Conservation (phyloP, 2,329 filamentous ascomycete genomes). For the Phialophora tarda region DNA sequence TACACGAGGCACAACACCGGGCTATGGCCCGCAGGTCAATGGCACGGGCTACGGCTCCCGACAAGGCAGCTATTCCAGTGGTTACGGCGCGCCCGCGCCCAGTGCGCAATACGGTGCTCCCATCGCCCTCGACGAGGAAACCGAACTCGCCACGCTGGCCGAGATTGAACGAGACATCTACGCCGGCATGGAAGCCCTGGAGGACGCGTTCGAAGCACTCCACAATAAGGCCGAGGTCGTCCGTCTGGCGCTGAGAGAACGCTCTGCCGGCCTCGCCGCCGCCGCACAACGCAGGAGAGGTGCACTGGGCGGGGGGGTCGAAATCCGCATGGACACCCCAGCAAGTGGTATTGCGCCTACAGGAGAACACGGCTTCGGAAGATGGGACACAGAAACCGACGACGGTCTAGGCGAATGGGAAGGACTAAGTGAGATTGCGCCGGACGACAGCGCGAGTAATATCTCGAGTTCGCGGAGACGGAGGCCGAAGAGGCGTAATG, state of each 20-base stretch:
- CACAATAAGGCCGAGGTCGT: constrained; percentile 83
- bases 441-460: constrained; percentile 58
- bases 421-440: constrained; percentile 50
- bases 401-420: constrained; percentile 54
- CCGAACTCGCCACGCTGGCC: constrained; percentile 84
- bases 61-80: constrained; percentile 49
- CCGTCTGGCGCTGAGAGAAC: constrained; percentile 77
- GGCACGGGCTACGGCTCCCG: constrained; percentile 52
- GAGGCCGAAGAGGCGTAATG: constrained; percentile 54
- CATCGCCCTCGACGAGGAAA: constrained; percentile 91
- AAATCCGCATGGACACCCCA: constrained; percentile 51
- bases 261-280: constrained; percentile 73
- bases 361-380: constrained; percentile 21
- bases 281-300: constrained; percentile 54
- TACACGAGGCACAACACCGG: constrained; percentile 42
- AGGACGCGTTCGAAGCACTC: constrained; percentile 92
- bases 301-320: constrained; percentile 39
- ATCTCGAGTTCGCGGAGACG: constrained; percentile 52
- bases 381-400: constrained; percentile 51
- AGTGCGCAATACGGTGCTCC: constrained; percentile 67
- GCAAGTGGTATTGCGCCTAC: constrained; percentile 40
- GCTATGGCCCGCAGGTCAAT: constrained; percentile 47
- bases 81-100: constrained; percentile 48
- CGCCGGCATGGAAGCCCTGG: constrained; percentile 88
- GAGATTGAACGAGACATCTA: constrained; percentile 95